Evolutionary conservation across 768 basidiomycete species (phyloP).

Genomic region (Auricularia sp.): DNA sequence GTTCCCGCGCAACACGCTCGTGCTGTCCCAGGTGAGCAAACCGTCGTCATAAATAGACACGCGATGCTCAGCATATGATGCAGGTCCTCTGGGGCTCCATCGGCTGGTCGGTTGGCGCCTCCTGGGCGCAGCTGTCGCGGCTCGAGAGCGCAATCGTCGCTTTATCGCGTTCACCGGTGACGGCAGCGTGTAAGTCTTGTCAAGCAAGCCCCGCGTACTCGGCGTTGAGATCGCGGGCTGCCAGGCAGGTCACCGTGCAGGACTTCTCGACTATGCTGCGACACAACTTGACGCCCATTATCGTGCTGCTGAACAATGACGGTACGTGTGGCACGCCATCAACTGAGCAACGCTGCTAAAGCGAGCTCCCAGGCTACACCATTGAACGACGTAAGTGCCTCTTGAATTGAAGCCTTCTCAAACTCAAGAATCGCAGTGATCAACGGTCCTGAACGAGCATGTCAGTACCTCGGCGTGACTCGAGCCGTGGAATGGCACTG

Average conservation of each 20-base stretch:
- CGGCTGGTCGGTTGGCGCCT: constrained; percentile 74
- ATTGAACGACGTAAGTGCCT: background rate
- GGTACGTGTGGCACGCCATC: background rate
- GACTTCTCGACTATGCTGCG: constrained; percentile 79
- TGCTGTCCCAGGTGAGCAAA: background rate
- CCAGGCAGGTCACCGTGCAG: constrained; percentile 68
- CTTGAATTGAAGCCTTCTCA: background rate
- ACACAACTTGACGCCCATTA: constrained; percentile 62
- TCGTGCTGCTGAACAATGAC: constrained; percentile 72
- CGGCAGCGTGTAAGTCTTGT: constrained; percentile 48
- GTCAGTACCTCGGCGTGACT: constrained; percentile 18
- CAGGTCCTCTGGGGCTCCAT: constrained; percentile 87
- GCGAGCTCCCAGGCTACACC: constrained; percentile 14
- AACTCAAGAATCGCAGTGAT: background rate
- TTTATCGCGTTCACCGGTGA: constrained; percentile 82
- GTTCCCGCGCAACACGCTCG: background rate
- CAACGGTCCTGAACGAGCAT: constrained; percentile 35
- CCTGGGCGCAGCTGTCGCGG: constrained; percentile 78
- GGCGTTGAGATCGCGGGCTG: background rate
- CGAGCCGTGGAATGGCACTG: background rate
- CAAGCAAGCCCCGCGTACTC: background rate
- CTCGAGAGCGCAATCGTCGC: constrained; percentile 49
- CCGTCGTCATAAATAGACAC: constrained; percentile 26
- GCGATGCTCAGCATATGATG: constrained; percentile 23
- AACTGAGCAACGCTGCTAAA: constrained; percentile 10